Evolutionary conservation across 2,329 filamentous ascomycete genomes (phyloP).

Genomic region (Aspergillus glaucus): DNA sequence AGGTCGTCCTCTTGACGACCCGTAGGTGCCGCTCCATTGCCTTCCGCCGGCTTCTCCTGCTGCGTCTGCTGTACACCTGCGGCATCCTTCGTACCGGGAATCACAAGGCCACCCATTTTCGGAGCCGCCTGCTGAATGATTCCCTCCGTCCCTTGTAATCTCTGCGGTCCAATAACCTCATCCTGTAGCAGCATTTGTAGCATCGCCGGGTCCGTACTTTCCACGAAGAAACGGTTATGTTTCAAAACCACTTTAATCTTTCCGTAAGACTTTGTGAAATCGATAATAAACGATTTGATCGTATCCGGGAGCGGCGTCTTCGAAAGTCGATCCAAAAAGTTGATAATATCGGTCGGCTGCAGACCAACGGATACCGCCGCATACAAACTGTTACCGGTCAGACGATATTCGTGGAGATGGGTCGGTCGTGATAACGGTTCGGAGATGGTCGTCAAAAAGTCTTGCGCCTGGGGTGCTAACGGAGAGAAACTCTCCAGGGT

Average conservation of each 20-base stretch:
- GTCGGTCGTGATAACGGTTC: slow-evolving; percentile 86
- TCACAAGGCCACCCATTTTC: slow-evolving; percentile 80
- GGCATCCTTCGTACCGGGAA: slow-evolving; percentile 89
- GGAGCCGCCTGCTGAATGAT: slow-evolving; percentile 77
- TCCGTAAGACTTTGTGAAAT: slow-evolving; percentile 83
- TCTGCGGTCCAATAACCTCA: slow-evolving; percentile 69
- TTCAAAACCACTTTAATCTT: slow-evolving; percentile 94
- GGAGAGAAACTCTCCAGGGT: slow-evolving; percentile 93
- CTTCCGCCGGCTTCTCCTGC: slow-evolving; percentile 27
- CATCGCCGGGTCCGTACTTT: slow-evolving; percentile 81
- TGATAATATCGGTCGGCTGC: slow-evolving; percentile 81
- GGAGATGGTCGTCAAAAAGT: slow-evolving; percentile 92
- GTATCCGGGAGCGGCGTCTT: slow-evolving; percentile 82
- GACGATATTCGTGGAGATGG: slow-evolving; percentile 86
- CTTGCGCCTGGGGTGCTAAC: slow-evolving; percentile 76
- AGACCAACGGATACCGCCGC: slow-evolving; percentile 94
- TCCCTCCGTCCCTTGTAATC: slow-evolving; percentile 65
- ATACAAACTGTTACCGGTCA: slow-evolving; percentile 89
- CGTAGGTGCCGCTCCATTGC: slow-evolving; percentile 27
- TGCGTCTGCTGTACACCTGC: slow-evolving; percentile 74
- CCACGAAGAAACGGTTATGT: slow-evolving; percentile 89
- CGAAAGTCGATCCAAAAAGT: slow-evolving; percentile 76
- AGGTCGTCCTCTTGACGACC: slow-evolving; percentile 56
- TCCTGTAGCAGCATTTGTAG: slow-evolving; percentile 83
- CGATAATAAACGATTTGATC: slow-evolving; percentile 71